These are phyloP conservation scores for Tylopilus orsonianus DNA, from an alignment of 1,284 basidiomycete species.

Conservation along the genomic window DNA sequence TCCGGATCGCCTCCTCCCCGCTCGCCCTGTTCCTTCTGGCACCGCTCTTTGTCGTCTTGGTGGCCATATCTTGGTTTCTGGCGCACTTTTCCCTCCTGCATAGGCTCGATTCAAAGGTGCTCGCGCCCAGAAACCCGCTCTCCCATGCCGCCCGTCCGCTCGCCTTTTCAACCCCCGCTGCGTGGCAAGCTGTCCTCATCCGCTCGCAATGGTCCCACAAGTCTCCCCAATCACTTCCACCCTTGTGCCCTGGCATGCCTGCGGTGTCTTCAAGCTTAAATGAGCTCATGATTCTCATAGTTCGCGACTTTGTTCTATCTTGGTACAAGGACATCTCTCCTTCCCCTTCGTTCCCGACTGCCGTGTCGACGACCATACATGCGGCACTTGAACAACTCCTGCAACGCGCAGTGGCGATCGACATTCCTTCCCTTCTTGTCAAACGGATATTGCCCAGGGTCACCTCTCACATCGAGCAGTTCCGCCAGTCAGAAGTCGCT, in stretches of 20 bases:
- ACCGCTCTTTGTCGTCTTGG: conserved; percentile 53
- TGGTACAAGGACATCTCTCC: conserved; percentile 87
- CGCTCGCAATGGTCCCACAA: conserved; percentile 82
- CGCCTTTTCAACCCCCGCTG: conserved; percentile 84
- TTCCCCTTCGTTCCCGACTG: conserved; percentile 84
- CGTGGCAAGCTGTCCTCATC: conserved; percentile 85
- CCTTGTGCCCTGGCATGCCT: conserved; percentile 60
- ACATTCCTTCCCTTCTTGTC: conserved; percentile 78
- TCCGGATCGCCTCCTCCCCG: conserved; percentile 62
- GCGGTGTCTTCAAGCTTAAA: conserved; percentile 69
- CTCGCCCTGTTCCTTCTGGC: conserved; percentile 62
- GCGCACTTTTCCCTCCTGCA: conserved; percentile 57
- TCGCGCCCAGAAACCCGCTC: conserved; percentile 37
- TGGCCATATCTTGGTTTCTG: conserved; percentile 50
- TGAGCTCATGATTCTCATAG: conserved; percentile 75
- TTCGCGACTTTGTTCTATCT: conserved; percentile 78
- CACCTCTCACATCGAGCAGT: conserved; percentile 87
- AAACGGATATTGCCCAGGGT: conserved; percentile 84
- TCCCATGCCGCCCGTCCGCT: conserved; percentile 64
- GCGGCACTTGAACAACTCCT: conserved; percentile 61
- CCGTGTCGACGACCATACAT: conserved; percentile 78
- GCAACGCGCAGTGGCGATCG: conserved; percentile 57
- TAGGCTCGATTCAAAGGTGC: conserved; percentile 49
- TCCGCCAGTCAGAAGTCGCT: conserved; percentile 86
- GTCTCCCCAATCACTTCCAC: conserved; percentile 59